Percentiles rank a stretch among this genome's conserved stretches.
Conservation (phyloP, 768 basidiomycete genomes). For the Antrodiella citrinella region DNA sequence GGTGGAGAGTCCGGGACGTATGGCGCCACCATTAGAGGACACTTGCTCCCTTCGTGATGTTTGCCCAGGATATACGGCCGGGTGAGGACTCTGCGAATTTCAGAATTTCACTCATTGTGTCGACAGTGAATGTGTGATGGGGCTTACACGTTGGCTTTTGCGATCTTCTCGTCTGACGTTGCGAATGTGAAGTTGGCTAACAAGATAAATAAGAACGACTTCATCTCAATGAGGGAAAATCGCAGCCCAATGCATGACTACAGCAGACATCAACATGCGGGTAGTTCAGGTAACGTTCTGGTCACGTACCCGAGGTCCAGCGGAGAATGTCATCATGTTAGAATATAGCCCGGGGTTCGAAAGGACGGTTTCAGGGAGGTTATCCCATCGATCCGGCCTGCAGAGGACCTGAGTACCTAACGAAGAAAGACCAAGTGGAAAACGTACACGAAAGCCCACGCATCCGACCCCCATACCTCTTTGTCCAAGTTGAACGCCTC, state of each 20-base stretch:
- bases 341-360: conserved; percentile 65
- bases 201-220: conserved; percentile 64
- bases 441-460: conserved; percentile 70
- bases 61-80: conserved; percentile 23
- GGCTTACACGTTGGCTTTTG: conserved; percentile 61
- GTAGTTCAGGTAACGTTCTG: conserved; percentile 4
- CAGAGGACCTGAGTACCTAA: not conserved
- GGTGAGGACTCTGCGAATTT: conserved; percentile 16
- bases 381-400: conserved; percentile 79
- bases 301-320: conserved; percentile 65
- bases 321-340: conserved; percentile 69
- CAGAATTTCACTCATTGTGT: too few relatives aligned
- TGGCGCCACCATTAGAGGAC: conserved; percentile 21
- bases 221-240: conserved; percentile 80
- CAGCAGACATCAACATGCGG: not conserved
- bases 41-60: conserved; percentile 21
- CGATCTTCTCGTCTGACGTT: conserved; percentile 67
- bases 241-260: conserved; percentile 80
- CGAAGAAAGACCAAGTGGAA: not conserved
- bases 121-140: too few relatives aligned
- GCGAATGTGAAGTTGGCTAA: conserved; percentile 68
- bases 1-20: conserved; percentile 3
- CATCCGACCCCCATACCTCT: conserved; percentile 71
- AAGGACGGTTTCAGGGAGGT: conserved; percentile 60
- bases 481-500: conserved; percentile 78